A percentile compares a stretch with the other conserved stretches of the same genome.
phyloP scores from a whole-genome alignment of 805 yeast genomes.

The Maudiozyma turicensis region DNA sequence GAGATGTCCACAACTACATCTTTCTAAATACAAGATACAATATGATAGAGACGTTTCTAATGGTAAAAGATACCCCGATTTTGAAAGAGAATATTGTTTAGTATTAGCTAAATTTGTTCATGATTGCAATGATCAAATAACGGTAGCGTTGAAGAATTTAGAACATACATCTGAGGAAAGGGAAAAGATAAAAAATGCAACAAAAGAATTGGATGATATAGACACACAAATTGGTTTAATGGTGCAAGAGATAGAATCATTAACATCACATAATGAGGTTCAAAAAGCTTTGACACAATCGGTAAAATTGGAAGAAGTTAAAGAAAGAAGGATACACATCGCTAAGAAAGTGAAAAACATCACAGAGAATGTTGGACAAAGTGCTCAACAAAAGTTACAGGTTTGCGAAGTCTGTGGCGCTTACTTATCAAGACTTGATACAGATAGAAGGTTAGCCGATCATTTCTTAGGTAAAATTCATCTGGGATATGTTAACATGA shows the following conservation, averaged over 20 bases:
- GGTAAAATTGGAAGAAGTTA: slow-evolving; percentile 36
- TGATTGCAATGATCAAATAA: slow-evolving; percentile 59
- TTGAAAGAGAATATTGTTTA: slow-evolving; percentile 37
- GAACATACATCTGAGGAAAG: slow-evolving; percentile 64
- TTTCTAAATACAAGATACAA: slow-evolving; percentile 62
- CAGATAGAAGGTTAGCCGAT: slow-evolving; percentile 79
- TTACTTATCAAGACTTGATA: slow-evolving; percentile 72
- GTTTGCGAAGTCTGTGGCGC: slow-evolving; percentile 90
- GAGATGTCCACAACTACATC: slow-evolving; percentile 64
- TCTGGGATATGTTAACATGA: slow-evolving; percentile 68
- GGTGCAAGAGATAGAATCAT: slow-evolving; percentile 52
- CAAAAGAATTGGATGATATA: slow-evolving; percentile 48
- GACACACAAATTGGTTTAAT: slow-evolving; percentile 57
- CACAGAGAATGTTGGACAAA: slow-evolving; percentile 67
- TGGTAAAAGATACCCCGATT: slow-evolving; percentile 36
- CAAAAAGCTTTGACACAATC: slow-evolving; percentile 43
- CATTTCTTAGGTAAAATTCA: slow-evolving; percentile 87
- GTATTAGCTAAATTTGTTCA: slow-evolving; percentile 46
- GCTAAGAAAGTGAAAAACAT: slow-evolving; percentile 49
- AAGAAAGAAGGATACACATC: slow-evolving; percentile 40
- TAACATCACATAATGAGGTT: slow-evolving; percentile 42
- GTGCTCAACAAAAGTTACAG: slow-evolving; percentile 83
- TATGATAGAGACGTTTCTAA: slow-evolving; percentile 42
- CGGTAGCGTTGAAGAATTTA: slow-evolving; percentile 50
- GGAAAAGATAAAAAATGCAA: slow-evolving; percentile 43